Conservation (phyloP, 305 asterid genomes). For the Salvia sclarea region DNA sequence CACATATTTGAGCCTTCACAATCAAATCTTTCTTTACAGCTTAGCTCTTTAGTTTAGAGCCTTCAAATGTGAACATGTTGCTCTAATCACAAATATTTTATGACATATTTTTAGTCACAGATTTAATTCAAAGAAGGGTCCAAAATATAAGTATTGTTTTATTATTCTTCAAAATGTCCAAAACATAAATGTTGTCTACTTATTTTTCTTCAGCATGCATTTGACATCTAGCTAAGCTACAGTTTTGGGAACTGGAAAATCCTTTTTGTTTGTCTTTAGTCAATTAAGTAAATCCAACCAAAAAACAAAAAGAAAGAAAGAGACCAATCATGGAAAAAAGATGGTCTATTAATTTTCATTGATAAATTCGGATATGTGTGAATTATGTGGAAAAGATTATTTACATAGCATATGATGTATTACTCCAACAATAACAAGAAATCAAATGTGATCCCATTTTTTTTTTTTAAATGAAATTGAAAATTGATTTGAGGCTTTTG, state of each 20-base stretch:
- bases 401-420: too few species aligned
- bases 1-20: conserved; percentile 18
- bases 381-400: too few species aligned
- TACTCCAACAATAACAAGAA: too few species aligned
- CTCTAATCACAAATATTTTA: conserved; percentile 3
- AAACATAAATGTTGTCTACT: too few species aligned
- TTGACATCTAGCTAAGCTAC: background rate
- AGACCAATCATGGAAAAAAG: background rate
- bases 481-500: too few species aligned
- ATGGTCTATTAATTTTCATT: too few species aligned
- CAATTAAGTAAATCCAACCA: background rate
- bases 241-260: background rate
- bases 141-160: background rate
- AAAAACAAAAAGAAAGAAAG: background rate
- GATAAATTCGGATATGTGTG: too few species aligned
- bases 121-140: conserved; percentile 16
- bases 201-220: background rate
- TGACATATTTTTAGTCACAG: background rate
- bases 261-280: background rate
- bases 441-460: too few species aligned
- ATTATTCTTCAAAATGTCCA: background rate
- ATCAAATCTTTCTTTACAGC: conserved; percentile 24
- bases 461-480: too few species aligned
- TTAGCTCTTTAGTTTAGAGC: conserved; percentile 20
- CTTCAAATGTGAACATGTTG: conserved; percentile 4